Percentiles rank a stretch among this genome's conserved stretches.
phyloP scores from a whole-genome alignment of 2,329 filamentous ascomycete genomes.

The Ceratocystis variospora region DNA sequence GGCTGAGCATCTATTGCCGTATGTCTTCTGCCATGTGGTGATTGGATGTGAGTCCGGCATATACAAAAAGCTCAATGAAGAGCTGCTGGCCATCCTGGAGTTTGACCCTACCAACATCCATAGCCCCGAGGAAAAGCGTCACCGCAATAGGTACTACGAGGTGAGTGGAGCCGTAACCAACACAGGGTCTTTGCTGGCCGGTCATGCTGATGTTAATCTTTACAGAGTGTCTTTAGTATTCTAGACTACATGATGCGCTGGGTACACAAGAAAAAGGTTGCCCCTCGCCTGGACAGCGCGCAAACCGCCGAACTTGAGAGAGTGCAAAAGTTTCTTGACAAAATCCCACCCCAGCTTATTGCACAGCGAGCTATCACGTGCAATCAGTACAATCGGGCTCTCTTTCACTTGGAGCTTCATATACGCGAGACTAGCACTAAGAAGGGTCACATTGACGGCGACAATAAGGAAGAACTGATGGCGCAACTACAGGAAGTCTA shows the following conservation, averaged over 20 bases:
- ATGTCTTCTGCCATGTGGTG: constrained; percentile 69
- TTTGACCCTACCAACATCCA: constrained; percentile 35
- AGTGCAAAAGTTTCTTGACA: constrained; percentile 39
- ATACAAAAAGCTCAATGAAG: constrained; percentile 29
- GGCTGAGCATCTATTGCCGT: constrained; percentile 77
- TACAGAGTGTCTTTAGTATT: constrained; percentile 70
- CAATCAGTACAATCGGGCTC: constrained; percentile 76
- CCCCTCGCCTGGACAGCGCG: constrained; percentile 23
- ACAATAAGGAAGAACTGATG: constrained; percentile 35
- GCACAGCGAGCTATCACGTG: constrained; percentile 84
- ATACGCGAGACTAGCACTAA: constrained; percentile 36
- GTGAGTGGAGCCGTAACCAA: constrained; percentile 35
- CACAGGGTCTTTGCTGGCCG: not conserved
- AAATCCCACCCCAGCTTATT: constrained; percentile 60
- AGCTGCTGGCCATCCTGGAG: constrained; percentile 62
- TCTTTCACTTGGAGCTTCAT: constrained; percentile 92
- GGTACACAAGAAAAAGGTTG: constrained; percentile 50
- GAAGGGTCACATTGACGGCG: constrained; percentile 34
- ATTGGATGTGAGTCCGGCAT: constrained; percentile 36
- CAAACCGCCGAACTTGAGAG: constrained; percentile 36
- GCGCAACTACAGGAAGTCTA: constrained; percentile 84
- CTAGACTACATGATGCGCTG: constrained; percentile 86
- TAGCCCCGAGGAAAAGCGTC: constrained; percentile 45
- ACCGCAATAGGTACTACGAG: constrained; percentile 75
- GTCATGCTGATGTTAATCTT: constrained; percentile 20